Evolutionary conservation across 2,329 filamentous ascomycete species (phyloP), one percentile per base, ranked within the genome.

Genomic region (Aspergillus flavus): DNA sequence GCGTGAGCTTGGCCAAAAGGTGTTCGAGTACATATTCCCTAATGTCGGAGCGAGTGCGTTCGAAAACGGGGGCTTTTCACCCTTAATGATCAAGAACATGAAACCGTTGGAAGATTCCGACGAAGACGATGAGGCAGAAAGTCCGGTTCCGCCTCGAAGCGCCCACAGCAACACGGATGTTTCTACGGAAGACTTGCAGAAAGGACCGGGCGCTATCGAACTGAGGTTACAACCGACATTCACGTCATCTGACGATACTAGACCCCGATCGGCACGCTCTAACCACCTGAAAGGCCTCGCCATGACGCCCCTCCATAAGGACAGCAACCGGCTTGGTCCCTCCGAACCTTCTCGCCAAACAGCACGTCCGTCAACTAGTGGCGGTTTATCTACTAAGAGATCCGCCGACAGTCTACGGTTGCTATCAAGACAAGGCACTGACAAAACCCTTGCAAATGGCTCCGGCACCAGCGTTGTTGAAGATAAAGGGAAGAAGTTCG

Each of bases 1-100:
- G 78, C 90, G 89, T 41, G 94, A 98, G 71, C 89, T 97, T 56
- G 94, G 94, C 52, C 94, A 96, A 80, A 93, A 91, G 69, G 83
- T 99, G 2, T 97, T 99, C 69, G 94, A 97, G 79, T 99, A 99
- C 78, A 93, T 99, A 70, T 99, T 99, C 82, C 96, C 95, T 0
- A 92, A 91, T 12, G 87, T 92, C 69, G 89, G 89, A 76, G 79
- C 85, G 77, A 75, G 79, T 66, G 81, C 79, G 1, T 83, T 82
- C 59, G 83, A 84, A 63, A 78, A 75, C 58, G 79, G 80, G 21
- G 79, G 79, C 4, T 83, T 84, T 67, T 84, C 83, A 19, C 83
- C 83, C 36, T 81, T 85, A 64, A 79, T 83, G 76, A 81, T 84
- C 74, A 78, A 79, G 75, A 80, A 83, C 45, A 81, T 87, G 66